Evolutionary conservation across 1,139 yeast species (phyloP), one percentile per base, ranked within the genome.

Genomic region (Scheffersomyces lignicola): DNA sequence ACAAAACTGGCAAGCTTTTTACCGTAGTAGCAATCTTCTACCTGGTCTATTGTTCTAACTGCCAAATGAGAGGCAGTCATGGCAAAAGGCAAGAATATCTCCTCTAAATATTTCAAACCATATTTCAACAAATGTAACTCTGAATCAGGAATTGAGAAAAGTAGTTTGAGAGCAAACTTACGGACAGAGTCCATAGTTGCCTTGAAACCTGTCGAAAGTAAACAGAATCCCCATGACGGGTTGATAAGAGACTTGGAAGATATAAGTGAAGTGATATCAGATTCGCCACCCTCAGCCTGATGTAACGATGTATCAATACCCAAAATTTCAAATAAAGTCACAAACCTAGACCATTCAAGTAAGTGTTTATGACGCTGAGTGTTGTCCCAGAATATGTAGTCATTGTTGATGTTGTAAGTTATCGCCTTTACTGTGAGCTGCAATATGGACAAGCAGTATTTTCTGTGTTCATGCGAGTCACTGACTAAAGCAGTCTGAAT

Each of bases 271-370:
- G 80, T 57, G 27, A 89, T 73, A 49, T 87, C 96, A 6, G 62
- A 60, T 2, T 76, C 60, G 0, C 95, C 94, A 9, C 89, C 96
- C 46, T 82, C 82, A 0, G 92, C 80, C 57, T 89, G 97, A 50
- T 89, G 90, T 48, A 86, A 63, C 0, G 96, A 85, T 0, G 96
- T 82, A 54, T 89, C 97, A 32, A 89, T 73, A 2, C 89, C 94
- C 26, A 87, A 62, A 32, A 89, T 83, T 51, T 89, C 96, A 45
- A 79, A 83, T 10, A 89, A 61, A 0, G 96, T 85, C 22, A 79
- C 69, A 49, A 69, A 89, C 41, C 87, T 69, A 32, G 76, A 72
- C 96, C 96, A 89, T 31, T 79, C 77, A 11, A 64, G 65, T 24
- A 76, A 49, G 33, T 71, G 66, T 3, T 49, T 47, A 0, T 52